Base-by-base conservation (phyloP, 129 eudicot genomes). In the Escallonia rubra region DNA sequence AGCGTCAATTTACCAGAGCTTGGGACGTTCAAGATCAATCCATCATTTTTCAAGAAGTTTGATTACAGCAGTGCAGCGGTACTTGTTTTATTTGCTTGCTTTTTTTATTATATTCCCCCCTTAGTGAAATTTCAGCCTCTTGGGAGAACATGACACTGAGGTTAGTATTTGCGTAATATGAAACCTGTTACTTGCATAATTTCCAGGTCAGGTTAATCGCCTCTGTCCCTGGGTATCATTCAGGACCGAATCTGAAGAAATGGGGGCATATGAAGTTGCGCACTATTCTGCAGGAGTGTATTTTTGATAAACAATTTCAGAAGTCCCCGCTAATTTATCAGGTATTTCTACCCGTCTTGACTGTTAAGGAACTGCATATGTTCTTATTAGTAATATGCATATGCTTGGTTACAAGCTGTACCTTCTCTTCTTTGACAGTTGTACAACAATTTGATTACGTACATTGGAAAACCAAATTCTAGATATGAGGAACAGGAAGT, bases 231-330 rank as follows among this genome's bases (percentile, higher is more conserved):
- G 99, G 99, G 61, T 94, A 94, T 76, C 99, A 94, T 75, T 70
- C 90, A 15, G 99, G 99, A 69, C 54, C 96, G 45, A 84, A 75
- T 71, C 66, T 94, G 15, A 94, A 70, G 70, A 89, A 94, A 76
- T 94, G 99, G 99, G 99, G 97, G 41, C 99, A 89, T 71, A 94
- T 94, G 97, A 94, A 94, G 77, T 61, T 94, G 41, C 85, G 99
- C 2, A 76, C 90, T 59, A 70, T 94, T 72, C 88, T 94, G 48
- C 96, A 94, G 68, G 83, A 82, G 63, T 84, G 75, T 79, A 80
- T 82, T 52, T 94, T 89, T 73, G 88, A 85, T 73, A 78, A 82
- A 57, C 78, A 80, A 64, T 94, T 94, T 71, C 84, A 78, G 65
- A 82, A 85, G 66, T 81, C 99, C 7, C 95, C 95, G 69, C 93